Base-by-base conservation (phyloP, 495 filamentous ascomycete genomes). In the Xylaria longipes region DNA sequence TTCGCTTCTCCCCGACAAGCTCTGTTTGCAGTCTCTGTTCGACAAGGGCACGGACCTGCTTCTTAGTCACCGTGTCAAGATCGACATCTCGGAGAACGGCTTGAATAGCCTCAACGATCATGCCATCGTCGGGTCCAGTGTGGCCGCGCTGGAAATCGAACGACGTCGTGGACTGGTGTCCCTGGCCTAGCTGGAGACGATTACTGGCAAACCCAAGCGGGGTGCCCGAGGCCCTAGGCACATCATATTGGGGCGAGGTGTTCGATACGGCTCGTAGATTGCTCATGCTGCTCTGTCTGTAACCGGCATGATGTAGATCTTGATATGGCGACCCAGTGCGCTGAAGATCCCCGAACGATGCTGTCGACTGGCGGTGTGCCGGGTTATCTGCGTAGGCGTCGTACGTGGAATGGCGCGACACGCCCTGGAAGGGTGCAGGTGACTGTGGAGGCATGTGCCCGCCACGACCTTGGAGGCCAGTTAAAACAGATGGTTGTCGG, bases 11-110 rank as follows among this genome's bases (percentile, higher is more conserved):
- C 25, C 93, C 95, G 3, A 87, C 83, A 70, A 98, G 83, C 72
- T 97, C 92, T 14, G 93, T 95, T 83, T 97, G 94, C 63, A 99
- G 82, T 75, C 94, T 87, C 81, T 97, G 94, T 84, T 99, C 96
- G 33, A 97, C 94, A 61, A 98, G 86, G 15, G 92, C 94, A 62
- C 93, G 88, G 68, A 96, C 93, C 86, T 98, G 96, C 83, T 98
- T 99, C 89, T 99, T 99, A 22, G 96, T 99, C 41, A 99, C 94
- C 20, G 86, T 95, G 79, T 99, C 96, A 27, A 99, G 82, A 82
- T 99, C 94, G 3, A 97, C 94, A 77, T 97, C 95, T n/a, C 87
- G 82, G 71, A 99, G 83, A 77, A 94, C 94, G 62, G 84, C 80
- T 74, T 93, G 92, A 71, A 98, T 93, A 14, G 92, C 91, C 65